These are phyloP conservation scores for Posidonia australis DNA, from an alignment of 106 monocot genomes.

Conservation along the genomic window DNA sequence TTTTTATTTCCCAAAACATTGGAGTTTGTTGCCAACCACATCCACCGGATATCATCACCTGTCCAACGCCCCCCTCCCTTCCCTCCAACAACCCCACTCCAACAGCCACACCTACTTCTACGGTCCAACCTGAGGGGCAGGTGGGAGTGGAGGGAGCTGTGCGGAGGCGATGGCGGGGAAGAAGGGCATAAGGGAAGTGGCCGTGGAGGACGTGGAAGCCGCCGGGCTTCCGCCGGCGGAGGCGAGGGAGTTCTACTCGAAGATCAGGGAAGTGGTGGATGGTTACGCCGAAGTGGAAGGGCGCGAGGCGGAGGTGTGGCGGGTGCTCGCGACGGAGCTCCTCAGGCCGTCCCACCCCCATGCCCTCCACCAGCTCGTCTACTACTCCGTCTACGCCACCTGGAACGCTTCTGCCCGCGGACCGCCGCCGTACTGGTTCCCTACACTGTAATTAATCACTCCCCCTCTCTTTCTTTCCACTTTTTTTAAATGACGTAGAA, in stretches of 20 bases:
- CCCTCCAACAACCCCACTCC: no score
- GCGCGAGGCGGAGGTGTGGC: slow-evolving; percentile 39
- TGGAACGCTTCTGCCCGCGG: slow-evolving; percentile 55
- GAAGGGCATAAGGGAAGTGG: slow-evolving; percentile 25
- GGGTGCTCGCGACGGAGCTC: slow-evolving; percentile 22
- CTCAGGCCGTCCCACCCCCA: slow-evolving; percentile 61
- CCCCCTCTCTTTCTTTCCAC: background rate
- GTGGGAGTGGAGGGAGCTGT: background rate
- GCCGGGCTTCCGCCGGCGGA: slow-evolving; percentile 28
- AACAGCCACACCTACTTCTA: no score
- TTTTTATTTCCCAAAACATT: no score
- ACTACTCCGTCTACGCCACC: slow-evolving; percentile 55
- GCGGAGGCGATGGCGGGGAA: background rate
- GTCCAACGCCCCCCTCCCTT: no score
- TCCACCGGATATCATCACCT: no score
- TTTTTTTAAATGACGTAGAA: background rate
- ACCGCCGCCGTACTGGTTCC: slow-evolving; percentile 89
- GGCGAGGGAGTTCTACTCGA: slow-evolving; percentile 22
- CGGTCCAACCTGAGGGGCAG: no score
- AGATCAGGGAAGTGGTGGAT: slow-evolving; percentile 14
- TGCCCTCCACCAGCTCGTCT: slow-evolving; percentile 76
- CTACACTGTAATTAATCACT: slow-evolving; percentile 37
- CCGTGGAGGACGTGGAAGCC: slow-evolving; percentile 31
- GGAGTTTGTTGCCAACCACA: no score
- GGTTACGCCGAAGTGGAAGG: background rate